phyloP scores from a whole-genome alignment of 495 filamentous ascomycete genomes.

The Penicillium dipodomyicola region DNA sequence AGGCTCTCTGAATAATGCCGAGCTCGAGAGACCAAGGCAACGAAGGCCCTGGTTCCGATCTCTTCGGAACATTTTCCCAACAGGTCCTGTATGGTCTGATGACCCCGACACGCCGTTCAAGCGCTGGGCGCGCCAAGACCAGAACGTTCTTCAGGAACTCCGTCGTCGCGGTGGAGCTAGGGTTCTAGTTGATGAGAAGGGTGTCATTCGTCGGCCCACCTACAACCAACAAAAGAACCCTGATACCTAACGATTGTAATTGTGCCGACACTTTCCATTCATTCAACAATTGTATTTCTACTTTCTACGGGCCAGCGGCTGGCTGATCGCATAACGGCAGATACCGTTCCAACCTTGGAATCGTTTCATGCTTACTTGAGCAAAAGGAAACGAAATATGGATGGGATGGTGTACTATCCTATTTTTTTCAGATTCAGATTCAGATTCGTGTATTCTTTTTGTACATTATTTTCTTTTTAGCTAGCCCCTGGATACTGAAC shows the following conservation, averaged over 20 bases:
- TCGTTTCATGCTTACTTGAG: background rate
- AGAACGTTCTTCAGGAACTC: constrained; percentile 34
- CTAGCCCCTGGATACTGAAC: background rate
- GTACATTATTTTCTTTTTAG: background rate
- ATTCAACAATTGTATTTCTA: background rate
- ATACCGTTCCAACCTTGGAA: background rate
- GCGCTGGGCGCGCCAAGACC: constrained; percentile 39
- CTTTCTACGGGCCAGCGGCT: background rate
- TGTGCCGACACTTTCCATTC: background rate
- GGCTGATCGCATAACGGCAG: background rate
- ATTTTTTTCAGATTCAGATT: background rate
- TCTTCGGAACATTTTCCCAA: constrained; percentile 28
- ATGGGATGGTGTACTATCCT: background rate
- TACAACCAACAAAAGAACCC: constrained; percentile 8
- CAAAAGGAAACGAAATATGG: background rate
- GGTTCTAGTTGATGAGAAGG: constrained; percentile 34
- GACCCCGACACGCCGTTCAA: constrained; percentile 44
- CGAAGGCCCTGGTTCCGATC: constrained; percentile 37
- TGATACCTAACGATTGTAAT: background rate
- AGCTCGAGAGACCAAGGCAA: constrained; percentile 10
- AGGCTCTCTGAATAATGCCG: background rate
- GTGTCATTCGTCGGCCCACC: constrained; percentile 30
- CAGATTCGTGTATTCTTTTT: background rate
- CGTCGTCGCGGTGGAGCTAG: constrained; percentile 30
- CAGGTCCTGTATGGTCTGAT: constrained; percentile 34